A percentile compares a stretch with the other conserved stretches of the same genome.
Evolutionary conservation across 441 rosid genomes (phyloP).

Genomic region (Theobroma grandiflorum): DNA sequence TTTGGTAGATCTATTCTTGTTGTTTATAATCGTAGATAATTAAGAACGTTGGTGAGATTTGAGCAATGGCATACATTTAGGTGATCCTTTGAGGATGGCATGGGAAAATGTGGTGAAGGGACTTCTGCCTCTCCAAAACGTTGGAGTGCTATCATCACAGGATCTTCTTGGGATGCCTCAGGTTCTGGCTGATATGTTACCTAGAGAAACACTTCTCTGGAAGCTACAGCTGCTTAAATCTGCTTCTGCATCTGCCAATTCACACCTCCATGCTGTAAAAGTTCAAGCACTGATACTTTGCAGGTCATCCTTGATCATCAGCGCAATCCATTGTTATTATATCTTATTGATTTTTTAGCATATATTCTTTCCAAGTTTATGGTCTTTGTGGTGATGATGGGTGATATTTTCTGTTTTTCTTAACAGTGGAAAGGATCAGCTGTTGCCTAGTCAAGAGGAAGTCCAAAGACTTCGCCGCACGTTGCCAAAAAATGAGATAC

Average conservation of each 20-base stretch:
- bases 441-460: constrained; percentile 77
- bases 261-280: constrained; percentile 64
- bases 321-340: background rate
- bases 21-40: background rate
- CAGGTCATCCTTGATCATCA: constrained; percentile 46
- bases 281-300: constrained; percentile 60
- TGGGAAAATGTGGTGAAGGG: constrained; percentile 47
- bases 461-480: constrained; percentile 56
- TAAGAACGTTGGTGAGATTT: background rate
- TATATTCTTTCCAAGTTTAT: background rate
- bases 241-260: constrained; percentile 60
- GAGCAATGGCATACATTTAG: constrained; percentile 31
- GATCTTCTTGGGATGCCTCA: constrained; percentile 47
- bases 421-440: constrained; percentile 77
- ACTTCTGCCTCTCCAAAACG: constrained; percentile 42
- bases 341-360: background rate
- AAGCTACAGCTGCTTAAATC: constrained; percentile 63
- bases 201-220: constrained; percentile 68
- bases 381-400: background rate
- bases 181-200: constrained; percentile 61
- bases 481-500: constrained; percentile 61
- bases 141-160: constrained; percentile 45
- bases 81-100: constrained; percentile 50
- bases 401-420: constrained; percentile 17
- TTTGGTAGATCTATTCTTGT: background rate